Evolutionary conservation across 768 basidiomycete genomes (phyloP), one percentile per base, ranked within the genome.

Genomic region (Tephrocybe sp.): DNA sequence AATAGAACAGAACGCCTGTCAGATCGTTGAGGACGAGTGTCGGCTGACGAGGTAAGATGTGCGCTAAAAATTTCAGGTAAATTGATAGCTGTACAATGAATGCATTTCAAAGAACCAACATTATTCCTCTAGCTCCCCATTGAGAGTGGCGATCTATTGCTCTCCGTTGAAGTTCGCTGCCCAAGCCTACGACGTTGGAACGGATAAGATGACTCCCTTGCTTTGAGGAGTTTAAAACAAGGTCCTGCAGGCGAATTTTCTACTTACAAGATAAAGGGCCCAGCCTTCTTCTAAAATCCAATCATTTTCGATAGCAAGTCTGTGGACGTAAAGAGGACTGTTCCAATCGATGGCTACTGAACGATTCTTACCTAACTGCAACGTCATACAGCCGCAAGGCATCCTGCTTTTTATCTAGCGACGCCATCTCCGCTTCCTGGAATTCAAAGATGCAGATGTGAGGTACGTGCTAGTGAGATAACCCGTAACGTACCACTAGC

Each of bases 271-370:
- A 59, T 77, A 87, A 23, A 86, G 65, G 14, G 75, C 82, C 79
- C 80, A 84, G 7, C 82, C 87, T 65, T 88, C 86, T 64, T 89
- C 87, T 45, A 84, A 69, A 7, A 81, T 63, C 86, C 85, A 89
- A 51, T 84, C 82, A 49, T 85, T 79, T 55, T 82, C 81, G 11
- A 80, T 75, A 4, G 84, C 80, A 23, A 84, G 72, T 54, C 85
- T 86, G 7, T 30, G 26, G 26, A 36, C 10, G 51, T 31, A 45
- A 10, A 11, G 23, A 13, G 31, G 42, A 19, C 49, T 34, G 39
- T 10, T 11, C 20, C n/a, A 30, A 10, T 36, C 26, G 13, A 6
- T 47, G 9, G 14, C 19, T 10, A 14, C 16, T 14, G 26, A 7
- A n/a, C 7, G 49, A 11, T 16, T 60, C 74, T 41, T 62, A 81